Evolutionary conservation across 2,329 filamentous ascomycete genomes (phyloP).

Genomic region (Ceratocystiopsis minuta): DNA sequence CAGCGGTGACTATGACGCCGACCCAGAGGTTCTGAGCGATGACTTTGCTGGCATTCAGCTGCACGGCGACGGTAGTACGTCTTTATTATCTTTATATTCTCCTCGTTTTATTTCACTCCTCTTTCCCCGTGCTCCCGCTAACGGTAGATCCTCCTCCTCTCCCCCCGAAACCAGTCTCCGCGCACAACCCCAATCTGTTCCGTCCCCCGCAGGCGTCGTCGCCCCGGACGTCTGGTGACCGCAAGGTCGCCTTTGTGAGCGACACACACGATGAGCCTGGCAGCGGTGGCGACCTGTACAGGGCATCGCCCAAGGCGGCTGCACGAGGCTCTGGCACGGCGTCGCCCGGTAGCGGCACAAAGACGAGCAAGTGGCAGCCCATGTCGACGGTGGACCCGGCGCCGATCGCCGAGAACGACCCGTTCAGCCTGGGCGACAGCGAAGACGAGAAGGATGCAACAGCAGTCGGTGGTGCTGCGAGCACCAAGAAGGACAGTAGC

Average conservation of each 20-base stretch:
- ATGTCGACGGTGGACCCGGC: constrained; percentile 69
- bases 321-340: constrained; percentile 22
- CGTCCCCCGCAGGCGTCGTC: constrained; percentile 42
- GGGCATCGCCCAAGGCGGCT: constrained; percentile 33
- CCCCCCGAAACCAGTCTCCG: constrained; percentile 22
- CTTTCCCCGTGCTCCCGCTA: constrained; percentile 6
- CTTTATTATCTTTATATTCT: background rate
- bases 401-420: constrained; percentile 79
- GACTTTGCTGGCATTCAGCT: constrained; percentile 64
- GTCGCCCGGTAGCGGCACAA: constrained; percentile 23
- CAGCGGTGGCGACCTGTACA: constrained; percentile 52
- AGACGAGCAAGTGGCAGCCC: constrained; percentile 93
- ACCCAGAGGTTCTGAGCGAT: constrained; percentile 75
- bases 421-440: constrained; percentile 89
- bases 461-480: constrained; percentile 12
- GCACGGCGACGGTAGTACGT: constrained; percentile 43
- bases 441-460: constrained; percentile 64
- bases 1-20: constrained; percentile 88
- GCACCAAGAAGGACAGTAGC: background rate
- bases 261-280: constrained; percentile 45
- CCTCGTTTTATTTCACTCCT: background rate
- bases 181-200: constrained; percentile 60
- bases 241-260: constrained; percentile 40
- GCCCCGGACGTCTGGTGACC: constrained; percentile 28
- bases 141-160: constrained; percentile 24